Conservation (phyloP, 805 yeast genomes). For the Diddensiella caesifluorescens region DNA sequence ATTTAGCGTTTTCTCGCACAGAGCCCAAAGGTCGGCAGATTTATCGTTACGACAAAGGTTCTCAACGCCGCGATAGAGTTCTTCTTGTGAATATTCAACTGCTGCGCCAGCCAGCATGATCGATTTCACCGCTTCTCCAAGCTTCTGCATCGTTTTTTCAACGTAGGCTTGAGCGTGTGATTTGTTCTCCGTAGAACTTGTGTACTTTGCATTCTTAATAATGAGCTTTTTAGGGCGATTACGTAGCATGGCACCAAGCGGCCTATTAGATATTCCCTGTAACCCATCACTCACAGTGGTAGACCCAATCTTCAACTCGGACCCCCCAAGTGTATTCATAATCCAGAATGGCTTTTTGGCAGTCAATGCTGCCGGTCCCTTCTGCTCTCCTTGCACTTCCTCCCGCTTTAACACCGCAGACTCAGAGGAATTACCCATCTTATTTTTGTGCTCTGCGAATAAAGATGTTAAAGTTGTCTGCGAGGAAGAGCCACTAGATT, state of each 20-base stretch:
- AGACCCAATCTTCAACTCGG: constrained; percentile 9
- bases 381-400: no score
- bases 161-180: constrained; percentile 10
- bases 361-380: no score
- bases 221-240: constrained; percentile 4
- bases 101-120: constrained; percentile 11
- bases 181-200: background rate
- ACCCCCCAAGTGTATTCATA: constrained; percentile 7
- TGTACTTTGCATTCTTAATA: constrained; percentile 1
- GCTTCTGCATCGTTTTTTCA: constrained; percentile 13
- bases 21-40: constrained; percentile 22
- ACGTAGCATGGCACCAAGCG: constrained; percentile 1
- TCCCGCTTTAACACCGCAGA: no score
- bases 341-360: background rate
- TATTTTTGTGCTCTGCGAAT: background rate
- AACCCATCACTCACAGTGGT: constrained; percentile 1
- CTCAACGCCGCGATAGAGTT: constrained; percentile 30
- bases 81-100: constrained; percentile 25
- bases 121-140: constrained; percentile 15
- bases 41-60: constrained; percentile 27
- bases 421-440: background rate
- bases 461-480: background rate
- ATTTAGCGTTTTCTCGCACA: constrained; percentile 16
- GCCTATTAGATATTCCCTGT: background rate
- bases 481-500: background rate